Conservation (phyloP, 164 flowering plant species). For the Chloranthus sessilifolius region DNA sequence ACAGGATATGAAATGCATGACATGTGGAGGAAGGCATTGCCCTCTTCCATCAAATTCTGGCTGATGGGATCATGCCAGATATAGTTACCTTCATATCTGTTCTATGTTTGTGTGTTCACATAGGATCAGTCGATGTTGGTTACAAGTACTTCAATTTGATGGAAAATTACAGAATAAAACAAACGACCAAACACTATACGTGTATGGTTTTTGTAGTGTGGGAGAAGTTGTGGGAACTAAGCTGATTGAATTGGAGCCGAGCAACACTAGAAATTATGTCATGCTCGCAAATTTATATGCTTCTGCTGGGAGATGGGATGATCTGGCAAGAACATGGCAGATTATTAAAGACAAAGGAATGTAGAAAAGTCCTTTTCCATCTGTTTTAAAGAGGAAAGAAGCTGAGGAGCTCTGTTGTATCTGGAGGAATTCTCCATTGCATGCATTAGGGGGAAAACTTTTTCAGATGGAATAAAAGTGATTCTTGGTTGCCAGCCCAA, state of each 20-base stretch:
- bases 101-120: conserved; percentile 63
- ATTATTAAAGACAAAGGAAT: conserved; percentile 41
- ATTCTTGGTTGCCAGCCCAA: too few relatives aligned
- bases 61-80: conserved; percentile 47
- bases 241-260: conserved; percentile 50
- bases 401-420: too few relatives aligned
- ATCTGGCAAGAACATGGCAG: conserved; percentile 43
- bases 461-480: too few relatives aligned
- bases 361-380: conserved; percentile 61
- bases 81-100: conserved; percentile 56
- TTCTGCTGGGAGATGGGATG: conserved; percentile 46
- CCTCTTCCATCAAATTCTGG: conserved; percentile 40
- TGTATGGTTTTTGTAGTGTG: conserved; percentile 62
- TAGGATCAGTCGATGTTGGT: conserved; percentile 45
- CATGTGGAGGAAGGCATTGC: conserved; percentile 54
- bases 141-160: conserved; percentile 42
- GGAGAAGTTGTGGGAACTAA: conserved; percentile 52
- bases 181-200: conserved; percentile 60
- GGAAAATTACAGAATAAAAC: conserved; percentile 32
- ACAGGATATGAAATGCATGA: conserved; percentile 74
- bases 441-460: too few relatives aligned
- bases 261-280: conserved; percentile 47
- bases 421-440: too few relatives aligned
- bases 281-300: conserved; percentile 63
- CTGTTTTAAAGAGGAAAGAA: too few relatives aligned